Conservation (phyloP, 225 moss, liverwort and hornwort genomes). For the Takakia lepidozioides region DNA sequence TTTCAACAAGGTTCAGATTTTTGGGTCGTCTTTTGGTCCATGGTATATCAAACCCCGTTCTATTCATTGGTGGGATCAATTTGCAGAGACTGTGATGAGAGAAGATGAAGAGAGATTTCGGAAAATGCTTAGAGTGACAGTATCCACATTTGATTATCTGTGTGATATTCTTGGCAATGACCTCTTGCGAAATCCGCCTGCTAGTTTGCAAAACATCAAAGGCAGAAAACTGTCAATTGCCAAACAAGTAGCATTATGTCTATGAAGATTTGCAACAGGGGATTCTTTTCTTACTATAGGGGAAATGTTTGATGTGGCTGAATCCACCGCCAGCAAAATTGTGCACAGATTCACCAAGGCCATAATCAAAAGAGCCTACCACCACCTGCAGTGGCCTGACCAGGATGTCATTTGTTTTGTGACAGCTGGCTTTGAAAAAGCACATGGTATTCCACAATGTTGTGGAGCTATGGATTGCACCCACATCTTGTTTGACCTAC, state of each 20-base stretch:
- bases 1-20: no score
- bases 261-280: constrained; percentile 1
- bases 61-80: background rate
- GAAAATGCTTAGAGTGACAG: background rate
- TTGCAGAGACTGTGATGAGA: background rate
- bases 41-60: background rate
- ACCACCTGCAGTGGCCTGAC: constrained; percentile 2
- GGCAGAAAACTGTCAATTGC: background rate
- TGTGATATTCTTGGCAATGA: background rate
- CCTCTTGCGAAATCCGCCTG: background rate
- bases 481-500: constrained; percentile 20
- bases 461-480: constrained; percentile 25
- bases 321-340: background rate
- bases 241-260: constrained; percentile 1
- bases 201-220: background rate
- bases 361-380: background rate
- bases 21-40: no score
- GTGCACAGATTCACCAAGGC: background rate
- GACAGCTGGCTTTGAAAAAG: constrained; percentile 1
- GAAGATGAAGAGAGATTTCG: background rate
- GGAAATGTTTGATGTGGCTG: background rate
- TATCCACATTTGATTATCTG: constrained; percentile 4
- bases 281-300: background rate
- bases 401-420: background rate
- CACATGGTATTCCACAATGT: constrained; percentile 15